Evolutionary conservation across 1,139 yeast species (phyloP).

Genomic region (Candida tetrigidarum): DNA sequence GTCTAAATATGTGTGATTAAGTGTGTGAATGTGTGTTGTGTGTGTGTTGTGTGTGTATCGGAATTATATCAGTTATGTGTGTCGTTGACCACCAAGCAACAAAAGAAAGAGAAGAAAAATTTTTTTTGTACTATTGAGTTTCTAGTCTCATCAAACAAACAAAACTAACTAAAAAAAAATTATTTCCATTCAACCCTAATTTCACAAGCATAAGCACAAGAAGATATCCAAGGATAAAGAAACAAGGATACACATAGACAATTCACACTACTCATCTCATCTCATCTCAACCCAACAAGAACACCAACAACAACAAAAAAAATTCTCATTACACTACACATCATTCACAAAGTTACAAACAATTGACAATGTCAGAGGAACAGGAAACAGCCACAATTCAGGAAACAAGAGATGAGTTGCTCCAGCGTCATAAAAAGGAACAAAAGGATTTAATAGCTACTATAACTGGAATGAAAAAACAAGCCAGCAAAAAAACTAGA

Average conservation of each 20-base stretch:
- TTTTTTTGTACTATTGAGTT: too few species aligned
- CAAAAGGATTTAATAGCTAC: slow-evolving; percentile 64
- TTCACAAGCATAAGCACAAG: background rate
- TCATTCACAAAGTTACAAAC: background rate
- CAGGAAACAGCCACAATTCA: background rate
- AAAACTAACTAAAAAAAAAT: background rate
- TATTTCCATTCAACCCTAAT: background rate
- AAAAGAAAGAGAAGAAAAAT: too few species aligned
- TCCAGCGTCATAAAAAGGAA: slow-evolving; percentile 72
- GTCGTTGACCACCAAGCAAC: too few species aligned
- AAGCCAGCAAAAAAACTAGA: slow-evolving; percentile 79
- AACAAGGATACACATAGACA: slow-evolving; percentile 4
- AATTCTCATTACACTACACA: background rate
- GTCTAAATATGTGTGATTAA: too few species aligned
- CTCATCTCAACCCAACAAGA: slow-evolving; percentile 2
- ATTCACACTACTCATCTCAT: slow-evolving; percentile 4
- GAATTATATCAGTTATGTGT: background rate
- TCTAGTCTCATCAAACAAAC: background rate
- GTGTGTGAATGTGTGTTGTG: too few species aligned
- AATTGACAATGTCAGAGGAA: slow-evolving; percentile 3
- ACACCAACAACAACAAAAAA: background rate
- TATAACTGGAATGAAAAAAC: slow-evolving; percentile 78
- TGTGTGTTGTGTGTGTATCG: too few species aligned
- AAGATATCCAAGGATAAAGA: background rate
- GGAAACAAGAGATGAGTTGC: slow-evolving; percentile 47